Percentiles rank a stretch among this genome's conserved stretches.
Evolutionary conservation across 2,329 filamentous ascomycete species (phyloP).

Genomic region (Bipolaris cookei): DNA sequence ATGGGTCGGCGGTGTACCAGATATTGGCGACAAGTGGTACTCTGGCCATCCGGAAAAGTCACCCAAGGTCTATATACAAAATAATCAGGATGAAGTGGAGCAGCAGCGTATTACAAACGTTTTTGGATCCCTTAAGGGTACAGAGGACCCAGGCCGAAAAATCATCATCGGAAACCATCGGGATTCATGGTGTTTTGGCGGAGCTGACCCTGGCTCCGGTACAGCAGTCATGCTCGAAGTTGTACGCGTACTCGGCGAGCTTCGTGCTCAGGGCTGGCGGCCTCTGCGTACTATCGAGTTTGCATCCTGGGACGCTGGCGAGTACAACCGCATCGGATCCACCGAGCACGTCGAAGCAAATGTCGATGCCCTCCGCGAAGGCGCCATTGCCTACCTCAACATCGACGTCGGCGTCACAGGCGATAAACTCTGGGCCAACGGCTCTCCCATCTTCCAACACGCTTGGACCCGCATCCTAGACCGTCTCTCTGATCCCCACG

Average conservation of each 20-base stretch:
- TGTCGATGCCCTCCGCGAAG: constrained; percentile 71
- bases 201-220: constrained; percentile 80
- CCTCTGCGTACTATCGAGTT: constrained; percentile 96
- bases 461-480: constrained; percentile 75
- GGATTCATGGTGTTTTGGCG: constrained; percentile 90
- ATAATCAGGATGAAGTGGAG: constrained; percentile 82
- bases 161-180: constrained; percentile 93
- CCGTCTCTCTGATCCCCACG: constrained; percentile 73
- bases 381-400: constrained; percentile 89
- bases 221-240: constrained; percentile 92
- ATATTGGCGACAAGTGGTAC: constrained; percentile 77
- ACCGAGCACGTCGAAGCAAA: constrained; percentile 94
- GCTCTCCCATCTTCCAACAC: constrained; percentile 78
- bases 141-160: constrained; percentile 81
- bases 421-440: constrained; percentile 74
- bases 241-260: constrained; percentile 80
- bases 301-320: constrained; percentile 92
- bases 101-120: constrained; percentile 92
- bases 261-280: constrained; percentile 80
- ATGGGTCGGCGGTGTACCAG: constrained; percentile 80
- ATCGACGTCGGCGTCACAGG: constrained; percentile 84
- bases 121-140: constrained; percentile 80
- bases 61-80: constrained; percentile 80
- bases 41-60: constrained; percentile 73
- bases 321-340: constrained; percentile 92